Conservation (phyloP, 352 stramenopile genomes). For the Discostella stelligera region DNA sequence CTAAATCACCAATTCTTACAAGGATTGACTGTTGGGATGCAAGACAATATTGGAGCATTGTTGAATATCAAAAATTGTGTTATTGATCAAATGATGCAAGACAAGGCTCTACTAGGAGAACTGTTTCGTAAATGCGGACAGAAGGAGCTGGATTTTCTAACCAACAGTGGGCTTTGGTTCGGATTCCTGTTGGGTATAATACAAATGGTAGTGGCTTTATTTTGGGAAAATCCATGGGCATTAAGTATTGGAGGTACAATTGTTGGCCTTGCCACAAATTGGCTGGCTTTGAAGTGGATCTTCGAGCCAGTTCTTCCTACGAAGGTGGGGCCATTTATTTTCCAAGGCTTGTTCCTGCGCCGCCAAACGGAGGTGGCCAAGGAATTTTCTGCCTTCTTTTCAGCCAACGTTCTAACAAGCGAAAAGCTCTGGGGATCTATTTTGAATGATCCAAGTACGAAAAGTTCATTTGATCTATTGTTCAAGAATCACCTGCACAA, state of each 20-base stretch:
- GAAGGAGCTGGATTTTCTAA: slow-evolving; percentile 83
- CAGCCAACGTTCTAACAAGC: slow-evolving; percentile 50
- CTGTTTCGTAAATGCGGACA: slow-evolving; percentile 83
- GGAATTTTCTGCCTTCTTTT: slow-evolving; percentile 65
- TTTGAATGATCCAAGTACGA: slow-evolving; percentile 49
- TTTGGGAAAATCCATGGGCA: slow-evolving; percentile 87
- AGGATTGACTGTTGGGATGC: slow-evolving; percentile 58
- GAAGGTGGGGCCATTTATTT: slow-evolving; percentile 84
- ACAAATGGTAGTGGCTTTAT: slow-evolving; percentile 79
- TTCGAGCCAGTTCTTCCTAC: slow-evolving; percentile 87
- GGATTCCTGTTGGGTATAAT: slow-evolving; percentile 85
- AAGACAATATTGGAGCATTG: slow-evolving; percentile 73
- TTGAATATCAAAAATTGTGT: slow-evolving; percentile 82
- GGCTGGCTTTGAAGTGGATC: slow-evolving; percentile 94
- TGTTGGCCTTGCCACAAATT: slow-evolving; percentile 95
- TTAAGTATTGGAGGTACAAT: slow-evolving; percentile 87
- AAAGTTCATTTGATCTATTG: slow-evolving; percentile 37
- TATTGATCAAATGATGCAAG: slow-evolving; percentile 83
- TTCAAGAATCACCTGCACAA: slow-evolving; percentile 32
- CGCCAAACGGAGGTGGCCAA: slow-evolving; percentile 79
- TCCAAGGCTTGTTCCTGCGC: slow-evolving; percentile 92
- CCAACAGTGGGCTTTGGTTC: slow-evolving; percentile 82
- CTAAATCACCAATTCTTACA: slow-evolving; percentile 49
- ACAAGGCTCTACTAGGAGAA: slow-evolving; percentile 78
- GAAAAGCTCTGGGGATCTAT: slow-evolving; percentile 53